Percentiles rank a stretch among this genome's conserved stretches.
Evolutionary conservation across 225 moss, liverwort and hornwort genomes (phyloP).

Genomic region (Climacium dendroides): DNA sequence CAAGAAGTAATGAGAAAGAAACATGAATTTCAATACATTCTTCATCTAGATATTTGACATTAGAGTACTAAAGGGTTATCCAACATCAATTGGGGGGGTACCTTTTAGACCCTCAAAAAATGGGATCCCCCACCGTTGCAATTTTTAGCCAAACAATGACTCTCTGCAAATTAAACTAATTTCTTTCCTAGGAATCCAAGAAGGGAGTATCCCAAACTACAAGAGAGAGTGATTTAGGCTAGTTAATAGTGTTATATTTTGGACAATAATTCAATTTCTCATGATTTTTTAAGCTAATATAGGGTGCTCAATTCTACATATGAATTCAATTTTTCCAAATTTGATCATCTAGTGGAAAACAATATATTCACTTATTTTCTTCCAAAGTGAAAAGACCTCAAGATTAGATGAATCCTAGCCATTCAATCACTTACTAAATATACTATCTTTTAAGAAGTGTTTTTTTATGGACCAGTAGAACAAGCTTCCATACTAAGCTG

Average conservation of each 20-base stretch:
- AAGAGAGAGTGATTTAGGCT: neutral
- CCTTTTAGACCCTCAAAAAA: too few relatives aligned
- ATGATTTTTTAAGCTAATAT: too few relatives aligned
- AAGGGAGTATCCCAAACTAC: neutral
- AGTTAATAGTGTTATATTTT: neutral
- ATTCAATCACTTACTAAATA: neutral
- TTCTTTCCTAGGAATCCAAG: rapidly evolving
- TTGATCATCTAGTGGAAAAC: neutral
- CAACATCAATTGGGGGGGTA: too few relatives aligned
- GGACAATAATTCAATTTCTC: neutral
- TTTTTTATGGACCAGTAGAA: neutral
- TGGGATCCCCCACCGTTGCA: rapidly evolving
- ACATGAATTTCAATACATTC: too few relatives aligned
- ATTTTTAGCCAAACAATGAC: too few relatives aligned
- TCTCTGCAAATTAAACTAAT: too few relatives aligned
- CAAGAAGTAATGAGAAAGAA: too few relatives aligned
- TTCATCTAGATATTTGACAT: too few relatives aligned
- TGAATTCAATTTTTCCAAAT: neutral
- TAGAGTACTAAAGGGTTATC: too few relatives aligned
- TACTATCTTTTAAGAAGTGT: neutral
- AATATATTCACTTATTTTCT: neutral
- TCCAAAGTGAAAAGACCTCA: neutral
- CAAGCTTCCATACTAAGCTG: neutral
- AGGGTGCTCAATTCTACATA: neutral
- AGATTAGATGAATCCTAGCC: rapidly evolving